Conservation (phyloP, 192 early-diverging fungal species). For the Backusella parvicylindrica region DNA sequence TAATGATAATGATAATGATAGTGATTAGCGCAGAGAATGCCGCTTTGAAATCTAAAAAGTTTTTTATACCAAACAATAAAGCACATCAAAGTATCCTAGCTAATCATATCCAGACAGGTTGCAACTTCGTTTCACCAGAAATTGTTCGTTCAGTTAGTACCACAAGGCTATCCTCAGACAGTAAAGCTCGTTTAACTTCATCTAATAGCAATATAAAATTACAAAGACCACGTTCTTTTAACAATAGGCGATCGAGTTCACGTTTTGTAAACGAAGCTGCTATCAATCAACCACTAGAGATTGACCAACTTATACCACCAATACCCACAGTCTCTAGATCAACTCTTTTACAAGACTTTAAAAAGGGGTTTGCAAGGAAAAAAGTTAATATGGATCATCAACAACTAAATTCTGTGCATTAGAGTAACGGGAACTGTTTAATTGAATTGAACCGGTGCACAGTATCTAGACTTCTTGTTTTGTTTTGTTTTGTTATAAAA, state of each 20-base stretch:
- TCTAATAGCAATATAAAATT: background rate
- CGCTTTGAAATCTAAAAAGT: slow-evolving; percentile 45
- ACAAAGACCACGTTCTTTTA: background rate
- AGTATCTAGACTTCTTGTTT: too few relatives aligned
- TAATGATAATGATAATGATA: too few relatives aligned
- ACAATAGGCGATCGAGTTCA: background rate
- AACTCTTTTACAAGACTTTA: slow-evolving; percentile 9
- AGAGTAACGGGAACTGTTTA: too few relatives aligned
- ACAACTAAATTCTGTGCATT: too few relatives aligned
- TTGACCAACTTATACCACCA: background rate
- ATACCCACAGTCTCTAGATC: slow-evolving; percentile 1
- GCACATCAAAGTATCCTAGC: slow-evolving; percentile 40
- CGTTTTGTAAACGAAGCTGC: background rate
- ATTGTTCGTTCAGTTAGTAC: background rate
- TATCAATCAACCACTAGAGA: background rate
- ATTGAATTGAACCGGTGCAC: too few relatives aligned
- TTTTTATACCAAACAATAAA: slow-evolving; percentile 39
- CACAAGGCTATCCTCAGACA: background rate
- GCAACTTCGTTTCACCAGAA: background rate
- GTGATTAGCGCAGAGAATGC: slow-evolving; percentile 53
- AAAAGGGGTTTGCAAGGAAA: background rate
- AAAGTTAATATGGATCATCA: background rate
- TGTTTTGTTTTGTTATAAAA: too few relatives aligned
- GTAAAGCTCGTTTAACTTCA: background rate
- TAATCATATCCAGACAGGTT: background rate